Evolutionary conservation across 164 flowering plant species (phyloP).

Genomic region (Macadamia integrifolia): DNA sequence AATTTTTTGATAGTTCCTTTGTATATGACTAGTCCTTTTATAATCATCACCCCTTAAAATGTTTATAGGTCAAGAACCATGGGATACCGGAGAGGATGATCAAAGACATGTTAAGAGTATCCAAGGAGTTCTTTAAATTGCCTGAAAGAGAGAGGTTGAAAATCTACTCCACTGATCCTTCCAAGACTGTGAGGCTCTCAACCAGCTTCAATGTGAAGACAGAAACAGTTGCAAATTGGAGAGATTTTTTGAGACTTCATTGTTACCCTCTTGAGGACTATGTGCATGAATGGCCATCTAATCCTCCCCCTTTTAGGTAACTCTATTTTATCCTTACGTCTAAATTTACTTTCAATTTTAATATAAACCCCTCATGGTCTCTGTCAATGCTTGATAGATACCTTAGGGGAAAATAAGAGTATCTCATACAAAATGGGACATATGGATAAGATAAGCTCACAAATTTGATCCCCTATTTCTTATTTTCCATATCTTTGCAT

Average conservation of each 20-base stretch:
- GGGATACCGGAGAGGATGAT: conserved; percentile 40
- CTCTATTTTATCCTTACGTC: too few species aligned
- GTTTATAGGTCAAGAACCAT: conserved; percentile 49
- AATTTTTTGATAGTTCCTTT: too few species aligned
- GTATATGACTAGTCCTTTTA: too few species aligned
- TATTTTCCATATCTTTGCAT: too few species aligned
- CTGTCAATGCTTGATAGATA: too few species aligned
- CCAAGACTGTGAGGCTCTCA: conserved; percentile 43
- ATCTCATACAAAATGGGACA: too few species aligned
- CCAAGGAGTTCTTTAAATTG: conserved; percentile 44
- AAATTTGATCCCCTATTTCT: too few species aligned
- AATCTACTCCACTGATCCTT: conserved; percentile 50
- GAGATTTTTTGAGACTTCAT: conserved; percentile 63
- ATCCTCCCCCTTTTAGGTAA: conserved; percentile 51
- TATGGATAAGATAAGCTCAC: too few species aligned
- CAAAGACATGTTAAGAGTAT: conserved; percentile 25
- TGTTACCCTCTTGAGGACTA: conserved; percentile 58
- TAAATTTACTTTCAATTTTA: too few species aligned
- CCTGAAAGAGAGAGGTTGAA: conserved; percentile 59
- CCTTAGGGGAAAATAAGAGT: too few species aligned
- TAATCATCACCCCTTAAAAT: too few species aligned
- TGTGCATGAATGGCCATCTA: conserved; percentile 50
- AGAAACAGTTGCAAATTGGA: conserved; percentile 59
- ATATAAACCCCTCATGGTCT: too few species aligned
- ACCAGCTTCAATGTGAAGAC: conserved; percentile 21